These are phyloP conservation scores for Pelargonium cotyledonis DNA, from an alignment of 441 rosid species.

Conservation along the genomic window DNA sequence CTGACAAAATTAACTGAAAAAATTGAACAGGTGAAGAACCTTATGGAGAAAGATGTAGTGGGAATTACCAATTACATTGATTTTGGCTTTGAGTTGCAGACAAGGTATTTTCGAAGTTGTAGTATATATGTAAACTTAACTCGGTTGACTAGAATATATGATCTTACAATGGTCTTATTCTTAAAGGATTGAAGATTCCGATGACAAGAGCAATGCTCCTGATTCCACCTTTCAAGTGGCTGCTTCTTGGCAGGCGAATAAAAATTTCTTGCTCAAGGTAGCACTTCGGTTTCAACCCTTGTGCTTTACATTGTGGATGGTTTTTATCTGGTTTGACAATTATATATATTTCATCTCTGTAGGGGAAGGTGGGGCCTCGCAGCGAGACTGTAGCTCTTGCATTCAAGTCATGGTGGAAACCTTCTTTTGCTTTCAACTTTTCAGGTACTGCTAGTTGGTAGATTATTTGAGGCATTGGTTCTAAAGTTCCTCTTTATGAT, in stretches of 20 bases:
- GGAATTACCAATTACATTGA: constrained; percentile 96
- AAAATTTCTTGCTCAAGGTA: constrained; percentile 86
- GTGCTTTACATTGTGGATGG: neutral
- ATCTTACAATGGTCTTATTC: constrained; percentile 17
- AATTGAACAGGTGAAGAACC: constrained; percentile 74
- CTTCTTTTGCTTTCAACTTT: constrained; percentile 73
- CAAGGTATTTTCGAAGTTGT: constrained; percentile 46
- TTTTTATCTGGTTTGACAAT: constrained; percentile 2
- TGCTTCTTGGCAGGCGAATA: constrained; percentile 97
- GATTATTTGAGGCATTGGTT: neutral
- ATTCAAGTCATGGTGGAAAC: constrained; percentile 98
- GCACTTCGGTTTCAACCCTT: constrained; percentile 6
- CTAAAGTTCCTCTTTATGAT: neutral
- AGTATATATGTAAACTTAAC: constrained; percentile 3
- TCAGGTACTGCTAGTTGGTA: constrained; percentile 40
- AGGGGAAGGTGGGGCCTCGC: constrained; percentile 89
- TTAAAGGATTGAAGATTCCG: constrained; percentile 55
- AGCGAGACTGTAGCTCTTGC: constrained; percentile 71
- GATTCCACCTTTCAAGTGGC: constrained; percentile 84
- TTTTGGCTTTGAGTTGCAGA: constrained; percentile 78
- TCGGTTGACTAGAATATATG: constrained; percentile 5
- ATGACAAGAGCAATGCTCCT: constrained; percentile 31
- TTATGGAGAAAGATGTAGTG: constrained; percentile 67
- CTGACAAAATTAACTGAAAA: constrained; percentile 16
- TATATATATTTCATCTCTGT: constrained; percentile 17